Conservation (phyloP, 257 asterid genomes). For the Fraxinus pennsylvanica region DNA sequence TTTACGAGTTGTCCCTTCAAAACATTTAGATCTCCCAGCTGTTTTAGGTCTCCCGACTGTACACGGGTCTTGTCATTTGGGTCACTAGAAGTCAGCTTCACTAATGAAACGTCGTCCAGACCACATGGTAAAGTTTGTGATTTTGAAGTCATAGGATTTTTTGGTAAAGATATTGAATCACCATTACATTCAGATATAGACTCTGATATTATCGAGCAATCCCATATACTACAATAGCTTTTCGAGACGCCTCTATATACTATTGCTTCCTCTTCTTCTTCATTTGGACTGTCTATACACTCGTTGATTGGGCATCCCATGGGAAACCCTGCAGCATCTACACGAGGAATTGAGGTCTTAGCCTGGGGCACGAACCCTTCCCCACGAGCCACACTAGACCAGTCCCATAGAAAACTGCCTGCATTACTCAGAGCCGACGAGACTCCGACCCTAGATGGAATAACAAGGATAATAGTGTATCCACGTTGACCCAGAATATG, state of each 20-base stretch:
- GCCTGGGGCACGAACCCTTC: constrained; percentile 69
- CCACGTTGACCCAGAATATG: constrained; percentile 96
- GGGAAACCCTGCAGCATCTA: constrained; percentile 38
- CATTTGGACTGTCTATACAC: constrained; percentile 46
- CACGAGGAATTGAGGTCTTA: constrained; percentile 37
- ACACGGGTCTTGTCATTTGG: constrained; percentile 59
- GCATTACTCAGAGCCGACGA: constrained; percentile 86
- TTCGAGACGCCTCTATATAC: constrained; percentile 59
- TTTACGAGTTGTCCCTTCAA: constrained; percentile 77
- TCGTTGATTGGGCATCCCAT: constrained; percentile 44
- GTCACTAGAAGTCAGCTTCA: constrained; percentile 28
- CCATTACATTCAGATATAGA: constrained; percentile 46
- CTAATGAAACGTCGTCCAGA: constrained; percentile 42
- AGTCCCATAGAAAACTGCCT: constrained; percentile 90
- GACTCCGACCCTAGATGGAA: constrained; percentile 68
- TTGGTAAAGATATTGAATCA: constrained; percentile 36
- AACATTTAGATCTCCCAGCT: constrained; percentile 78
- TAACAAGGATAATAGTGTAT: constrained; percentile 73
- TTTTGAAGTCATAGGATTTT: constrained; percentile 39
- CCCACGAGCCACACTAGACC: constrained; percentile 87
- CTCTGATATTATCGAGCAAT: constrained; percentile 49
- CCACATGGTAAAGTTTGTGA: constrained; percentile 44
- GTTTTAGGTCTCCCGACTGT: constrained; percentile 77
- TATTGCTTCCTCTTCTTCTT: constrained; percentile 64
- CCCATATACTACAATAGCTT: constrained; percentile 36